Evolutionary conservation across 1,284 basidiomycete species (phyloP).

Genomic region (Trametes polyzona): DNA sequence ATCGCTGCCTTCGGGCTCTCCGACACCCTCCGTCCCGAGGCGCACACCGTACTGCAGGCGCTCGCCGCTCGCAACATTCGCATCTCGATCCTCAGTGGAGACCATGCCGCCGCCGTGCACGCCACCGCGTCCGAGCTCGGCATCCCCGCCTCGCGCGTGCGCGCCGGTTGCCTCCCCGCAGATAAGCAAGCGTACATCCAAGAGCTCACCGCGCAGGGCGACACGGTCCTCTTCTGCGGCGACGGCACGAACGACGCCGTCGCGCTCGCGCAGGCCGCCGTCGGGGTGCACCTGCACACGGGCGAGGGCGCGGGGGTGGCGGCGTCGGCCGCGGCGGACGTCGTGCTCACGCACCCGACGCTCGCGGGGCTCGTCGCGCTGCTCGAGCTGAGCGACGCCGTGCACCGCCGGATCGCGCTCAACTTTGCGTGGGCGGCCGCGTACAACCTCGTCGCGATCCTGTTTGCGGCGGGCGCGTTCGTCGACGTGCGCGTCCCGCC

Average conservation of each 20-base stretch:
- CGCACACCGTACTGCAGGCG: constrained; percentile 41
- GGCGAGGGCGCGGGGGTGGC: constrained; percentile 42
- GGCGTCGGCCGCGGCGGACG: constrained; percentile 49
- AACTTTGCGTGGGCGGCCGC: constrained; percentile 53
- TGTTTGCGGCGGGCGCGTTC: constrained; percentile 56
- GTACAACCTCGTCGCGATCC: constrained; percentile 49
- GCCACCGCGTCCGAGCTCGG: constrained; percentile 48
- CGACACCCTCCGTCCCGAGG: constrained; percentile 52
- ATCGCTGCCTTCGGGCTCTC: constrained; percentile 50
- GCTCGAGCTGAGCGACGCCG: constrained; percentile 46
- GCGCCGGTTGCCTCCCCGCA: constrained; percentile 52
- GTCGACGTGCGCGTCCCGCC: constrained; percentile 43
- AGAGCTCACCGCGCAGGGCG: constrained; percentile 32
- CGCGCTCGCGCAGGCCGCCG: constrained; percentile 55
- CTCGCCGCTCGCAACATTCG: constrained; percentile 44
- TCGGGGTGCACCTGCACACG: constrained; percentile 49
- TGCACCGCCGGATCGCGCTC: constrained; percentile 42
- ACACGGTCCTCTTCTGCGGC: constrained; percentile 45
- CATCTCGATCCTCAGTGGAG: constrained; percentile 58
- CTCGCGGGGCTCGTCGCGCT: constrained; percentile 45
- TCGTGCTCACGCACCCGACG: constrained; percentile 47
- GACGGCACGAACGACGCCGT: constrained; percentile 60
- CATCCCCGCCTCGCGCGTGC: constrained; percentile 45
- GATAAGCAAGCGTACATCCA: constrained; percentile 54
- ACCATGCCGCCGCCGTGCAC: constrained; percentile 53